These are phyloP conservation scores for Phytopythium delawarense DNA, from an alignment of 352 stramenopile genomes.

Conservation along the genomic window DNA sequence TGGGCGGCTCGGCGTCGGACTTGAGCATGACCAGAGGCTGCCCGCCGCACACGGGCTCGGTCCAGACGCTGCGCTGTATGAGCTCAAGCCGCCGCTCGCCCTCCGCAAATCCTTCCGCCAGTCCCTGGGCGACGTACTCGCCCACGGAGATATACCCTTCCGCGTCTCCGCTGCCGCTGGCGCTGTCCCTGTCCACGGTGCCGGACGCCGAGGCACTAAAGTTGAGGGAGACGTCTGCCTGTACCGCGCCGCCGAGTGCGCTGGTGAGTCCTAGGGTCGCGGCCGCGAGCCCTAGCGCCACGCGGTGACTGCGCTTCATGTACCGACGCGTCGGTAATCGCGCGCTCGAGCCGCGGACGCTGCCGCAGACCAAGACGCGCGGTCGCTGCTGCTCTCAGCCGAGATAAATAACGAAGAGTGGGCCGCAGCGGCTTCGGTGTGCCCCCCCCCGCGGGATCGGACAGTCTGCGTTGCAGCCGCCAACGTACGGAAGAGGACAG, in stretches of 20 bases:
- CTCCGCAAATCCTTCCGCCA: slow-evolving; percentile 22
- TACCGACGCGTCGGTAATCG: slow-evolving; percentile 8
- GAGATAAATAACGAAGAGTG: slow-evolving; percentile 7
- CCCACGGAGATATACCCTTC: slow-evolving; percentile 8
- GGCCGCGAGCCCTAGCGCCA: background rate
- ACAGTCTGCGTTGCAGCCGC: background rate
- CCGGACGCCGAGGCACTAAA: background rate
- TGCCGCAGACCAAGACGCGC: slow-evolving; percentile 2
- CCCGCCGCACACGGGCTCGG: slow-evolving; percentile 29
- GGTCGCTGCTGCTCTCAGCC: slow-evolving; percentile 1
- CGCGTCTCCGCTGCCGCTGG: slow-evolving; percentile 8
- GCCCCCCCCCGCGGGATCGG: background rate
- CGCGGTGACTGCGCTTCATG: background rate
- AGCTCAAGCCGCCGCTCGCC: slow-evolving; percentile 27
- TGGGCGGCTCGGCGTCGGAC: slow-evolving; percentile 17
- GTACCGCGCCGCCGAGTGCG: background rate
- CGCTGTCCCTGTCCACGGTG: background rate
- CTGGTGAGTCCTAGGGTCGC: background rate
- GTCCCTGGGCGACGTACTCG: slow-evolving; percentile 27
- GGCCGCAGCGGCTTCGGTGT: background rate
- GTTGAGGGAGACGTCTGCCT: background rate
- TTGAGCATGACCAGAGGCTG: slow-evolving; percentile 34
- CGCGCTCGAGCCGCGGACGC: background rate
- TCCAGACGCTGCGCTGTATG: slow-evolving; percentile 26
- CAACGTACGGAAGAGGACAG: slow-evolving; percentile 4